Base-by-base conservation (phyloP, 2,329 filamentous ascomycete genomes). In the Colletotrichum sansevieriae region DNA sequence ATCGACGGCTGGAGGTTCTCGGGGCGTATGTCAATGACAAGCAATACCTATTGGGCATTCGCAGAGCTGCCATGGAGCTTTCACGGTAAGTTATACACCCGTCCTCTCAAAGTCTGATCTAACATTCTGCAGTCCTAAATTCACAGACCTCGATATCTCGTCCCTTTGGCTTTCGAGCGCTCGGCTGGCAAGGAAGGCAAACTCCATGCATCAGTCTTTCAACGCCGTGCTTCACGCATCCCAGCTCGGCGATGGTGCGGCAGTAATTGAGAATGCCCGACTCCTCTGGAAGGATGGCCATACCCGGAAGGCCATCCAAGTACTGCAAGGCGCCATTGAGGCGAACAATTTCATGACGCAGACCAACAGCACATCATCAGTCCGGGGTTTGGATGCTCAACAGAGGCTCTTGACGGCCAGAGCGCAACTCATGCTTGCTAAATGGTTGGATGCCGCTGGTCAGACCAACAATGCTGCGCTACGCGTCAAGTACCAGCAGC, bases 401-500 rank as follows among this genome's bases (percentile, higher is more conserved):
- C 86, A 88, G 72, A 88, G 84, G 68, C 80, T 91, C 43, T 80
- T 94, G 51, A 89, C 88, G n/a, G 91, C 90, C 7, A 87, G 94
- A 77, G 95, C 96, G 25, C 91, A 97, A 76, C 85, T 99, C 9
- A 85, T 98, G 41, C 88, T 98, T 29, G 96, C 96, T 12, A 98
- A 98, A 78, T 99, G 97, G 97, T 90, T 98, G 33, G 97, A 98
- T 76, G 91, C 88, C 64, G 93, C 95, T n/a, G 96, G 96, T 5
- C 95, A 98, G 78, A 97, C 94, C 2, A 92, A 97, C 75, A 92
- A 93, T 4, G 87, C 89, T 51, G 90, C 92, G 4, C 87, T 98
- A 71, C 89, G 93, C 52, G 87, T 90, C 62, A 93, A 93, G 75
- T 99, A 98, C 74, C 91, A 94, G 71, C 88, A 92, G 72, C 95